Evolutionary conservation across 2,329 filamentous ascomycete genomes (phyloP).

Genomic region (Fusarium sacchari): DNA sequence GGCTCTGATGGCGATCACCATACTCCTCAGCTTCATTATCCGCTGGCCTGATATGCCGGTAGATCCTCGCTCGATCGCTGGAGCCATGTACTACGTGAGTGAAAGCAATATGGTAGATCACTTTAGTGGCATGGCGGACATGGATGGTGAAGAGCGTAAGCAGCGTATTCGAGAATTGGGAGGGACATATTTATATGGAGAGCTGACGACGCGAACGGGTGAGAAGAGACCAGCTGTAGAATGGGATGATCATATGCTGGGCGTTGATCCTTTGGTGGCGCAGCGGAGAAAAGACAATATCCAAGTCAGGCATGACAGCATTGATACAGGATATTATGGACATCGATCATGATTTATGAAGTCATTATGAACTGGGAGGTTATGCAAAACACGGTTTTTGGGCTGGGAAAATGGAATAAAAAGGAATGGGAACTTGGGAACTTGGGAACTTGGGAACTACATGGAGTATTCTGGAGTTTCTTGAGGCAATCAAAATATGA

Average conservation of each 20-base stretch:
- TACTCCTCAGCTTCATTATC: slow-evolving; percentile 54
- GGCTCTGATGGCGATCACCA: slow-evolving; percentile 54
- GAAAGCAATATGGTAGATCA: slow-evolving; percentile 41
- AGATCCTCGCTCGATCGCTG: slow-evolving; percentile 58
- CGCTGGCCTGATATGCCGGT: slow-evolving; percentile 57
- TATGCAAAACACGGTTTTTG: background rate
- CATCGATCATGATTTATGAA: slow-evolving; percentile 16
- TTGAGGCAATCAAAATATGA: background rate
- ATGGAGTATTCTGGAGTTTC: background rate
- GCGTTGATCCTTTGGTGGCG: background rate
- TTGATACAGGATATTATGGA: slow-evolving; percentile 38
- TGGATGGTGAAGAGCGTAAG: slow-evolving; percentile 35
- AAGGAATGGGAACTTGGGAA: background rate
- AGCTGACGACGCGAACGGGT: slow-evolving; percentile 33
- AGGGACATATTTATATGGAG: slow-evolving; percentile 39
- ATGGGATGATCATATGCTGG: slow-evolving; percentile 38
- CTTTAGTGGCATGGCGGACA: slow-evolving; percentile 36
- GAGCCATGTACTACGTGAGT: slow-evolving; percentile 56
- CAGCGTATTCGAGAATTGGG: slow-evolving; percentile 37
- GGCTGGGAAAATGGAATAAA: background rate
- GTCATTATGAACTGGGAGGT: background rate
- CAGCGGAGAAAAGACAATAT: slow-evolving; percentile 7
- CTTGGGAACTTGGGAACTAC: background rate
- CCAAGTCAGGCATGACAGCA: slow-evolving; percentile 18
- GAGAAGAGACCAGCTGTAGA: slow-evolving; percentile 40